phyloP scores from a whole-genome alignment of 768 basidiomycete genomes.

The Lactarius evosmus region DNA sequence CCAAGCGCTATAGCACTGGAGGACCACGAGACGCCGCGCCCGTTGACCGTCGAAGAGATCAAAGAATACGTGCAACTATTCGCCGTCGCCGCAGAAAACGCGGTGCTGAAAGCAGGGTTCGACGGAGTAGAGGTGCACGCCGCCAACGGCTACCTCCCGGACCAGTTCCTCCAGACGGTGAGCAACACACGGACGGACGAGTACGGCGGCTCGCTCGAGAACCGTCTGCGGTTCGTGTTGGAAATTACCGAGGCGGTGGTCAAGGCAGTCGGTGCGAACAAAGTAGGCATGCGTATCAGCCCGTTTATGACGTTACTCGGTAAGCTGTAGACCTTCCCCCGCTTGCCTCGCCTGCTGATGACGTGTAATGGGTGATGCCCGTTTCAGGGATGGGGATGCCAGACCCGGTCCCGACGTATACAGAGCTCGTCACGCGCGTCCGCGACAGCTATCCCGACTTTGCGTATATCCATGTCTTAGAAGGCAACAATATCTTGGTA shows the following conservation, averaged over 20 bases:
- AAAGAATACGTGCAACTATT: slow-evolving; percentile 50
- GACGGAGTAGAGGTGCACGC: slow-evolving; percentile 35
- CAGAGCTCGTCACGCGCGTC: slow-evolving; percentile 31
- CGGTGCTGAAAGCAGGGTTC: slow-evolving; percentile 33
- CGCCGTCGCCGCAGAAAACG: slow-evolving; percentile 34
- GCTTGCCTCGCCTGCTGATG: too few species aligned
- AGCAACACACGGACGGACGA: slow-evolving; percentile 43
- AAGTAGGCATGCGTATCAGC: slow-evolving; percentile 37
- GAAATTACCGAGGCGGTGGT: slow-evolving; percentile 39
- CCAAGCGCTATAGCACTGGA: background rate
- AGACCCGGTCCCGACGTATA: slow-evolving; percentile 33
- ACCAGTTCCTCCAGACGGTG: slow-evolving; percentile 40
- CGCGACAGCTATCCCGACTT: slow-evolving; percentile 21
- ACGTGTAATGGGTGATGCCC: background rate
- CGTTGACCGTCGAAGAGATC: slow-evolving; percentile 48
- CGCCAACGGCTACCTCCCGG: slow-evolving; percentile 34
- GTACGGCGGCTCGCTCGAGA: slow-evolving; percentile 47
- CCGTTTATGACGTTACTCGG: slow-evolving; percentile 27
- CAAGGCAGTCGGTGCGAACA: slow-evolving; percentile 38
- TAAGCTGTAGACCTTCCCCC: too few species aligned
- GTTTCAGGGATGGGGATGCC: slow-evolving; percentile 13
- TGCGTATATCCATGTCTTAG: slow-evolving; percentile 35
- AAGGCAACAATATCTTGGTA: slow-evolving; percentile 24
- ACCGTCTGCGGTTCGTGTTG: slow-evolving; percentile 41
- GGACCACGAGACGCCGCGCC: slow-evolving; percentile 35